Evolutionary conservation across 371 early-diverging fungal genomes (phyloP).

Genomic region (Mucor plumbeus): DNA sequence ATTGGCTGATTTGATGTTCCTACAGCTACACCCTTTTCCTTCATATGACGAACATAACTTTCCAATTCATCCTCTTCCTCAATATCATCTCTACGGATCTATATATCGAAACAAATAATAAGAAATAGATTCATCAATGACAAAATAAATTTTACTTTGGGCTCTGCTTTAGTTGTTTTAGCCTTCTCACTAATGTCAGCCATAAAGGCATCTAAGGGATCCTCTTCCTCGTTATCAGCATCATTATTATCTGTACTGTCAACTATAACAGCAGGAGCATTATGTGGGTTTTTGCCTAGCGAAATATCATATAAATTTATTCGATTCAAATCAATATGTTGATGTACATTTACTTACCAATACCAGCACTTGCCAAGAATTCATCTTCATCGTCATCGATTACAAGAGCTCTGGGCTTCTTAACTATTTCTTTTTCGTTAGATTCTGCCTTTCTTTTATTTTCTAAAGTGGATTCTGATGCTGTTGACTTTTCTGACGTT

Average conservation of each 20-base stretch:
- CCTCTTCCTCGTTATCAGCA: constrained; percentile 60
- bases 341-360: constrained; percentile 17
- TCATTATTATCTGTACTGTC: neutral
- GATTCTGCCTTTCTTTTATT: constrained; percentile 13
- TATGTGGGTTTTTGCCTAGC: neutral
- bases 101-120: neutral
- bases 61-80: constrained; percentile 86
- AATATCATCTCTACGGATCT: constrained; percentile 69
- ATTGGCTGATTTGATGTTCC: constrained; percentile 54
- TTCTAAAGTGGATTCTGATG: neutral
- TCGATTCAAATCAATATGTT: too few relatives aligned
- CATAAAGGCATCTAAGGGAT: constrained; percentile 93
- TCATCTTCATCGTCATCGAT: constrained; percentile 30
- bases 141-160: constrained; percentile 38
- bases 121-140: neutral
- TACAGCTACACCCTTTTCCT: constrained; percentile 72
- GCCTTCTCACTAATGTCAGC: constrained; percentile 73
- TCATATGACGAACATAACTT: constrained; percentile 79
- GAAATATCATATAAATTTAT: too few relatives aligned
- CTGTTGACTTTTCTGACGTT: neutral
- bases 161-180: constrained; percentile 51
- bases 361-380: constrained; percentile 35
- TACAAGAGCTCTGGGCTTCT: constrained; percentile 16
- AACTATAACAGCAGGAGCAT: neutral
- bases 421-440: neutral